Evolutionary conservation across 768 basidiomycete genomes (phyloP), one percentile per base, ranked within the genome.

Genomic region (Suillus americanus): DNA sequence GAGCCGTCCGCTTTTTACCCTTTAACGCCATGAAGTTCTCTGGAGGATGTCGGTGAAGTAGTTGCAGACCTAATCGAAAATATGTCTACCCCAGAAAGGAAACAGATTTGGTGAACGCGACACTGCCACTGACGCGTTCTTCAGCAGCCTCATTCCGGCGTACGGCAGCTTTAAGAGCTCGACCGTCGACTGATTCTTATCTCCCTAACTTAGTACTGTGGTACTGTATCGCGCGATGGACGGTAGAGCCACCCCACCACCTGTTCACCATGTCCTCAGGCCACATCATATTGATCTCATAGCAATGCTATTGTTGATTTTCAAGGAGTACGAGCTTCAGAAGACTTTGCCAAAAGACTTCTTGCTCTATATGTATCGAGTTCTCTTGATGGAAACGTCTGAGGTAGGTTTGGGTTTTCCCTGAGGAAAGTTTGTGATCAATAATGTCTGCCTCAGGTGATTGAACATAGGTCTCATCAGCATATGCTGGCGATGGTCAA

Each of bases 241-340:
- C n/a, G 64, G 73, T 66, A 66, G 56, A 61, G 70, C 68, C 40
- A 79, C 81, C 25, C 86, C 85, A 62, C 86, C 88, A 9, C 87
- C 89, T 1, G 82, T 84, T 8, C 84, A 86, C 60, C 89, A 91
- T 75, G 80, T 86, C 63, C 81, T 94, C 35, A 82, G 87, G 62
- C 91, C 92, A 1, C 92, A 94, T 69, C 93, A 95, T 72, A 79
- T 94, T 60, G 83, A 83, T 57, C 78, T 94, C 18, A 79, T 94
- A 38, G 83, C 84, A 40, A 78, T 92, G 30, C 79, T 93, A 41
- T 78, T 87, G 64, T 77, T 89, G 14, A 77, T 84, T 5, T 90
- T 88, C 74, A 88, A 85, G 71, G 87, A 89, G 67, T 80, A 81
- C 64, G 80, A 81, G 30, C 57, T 59, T 30, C 76, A 82, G 50